Evolutionary conservation across 108 stramenopile genomes (phyloP), one percentile per base, ranked within the genome.

Genomic region (Cyclotella choctawhatcheeana): DNA sequence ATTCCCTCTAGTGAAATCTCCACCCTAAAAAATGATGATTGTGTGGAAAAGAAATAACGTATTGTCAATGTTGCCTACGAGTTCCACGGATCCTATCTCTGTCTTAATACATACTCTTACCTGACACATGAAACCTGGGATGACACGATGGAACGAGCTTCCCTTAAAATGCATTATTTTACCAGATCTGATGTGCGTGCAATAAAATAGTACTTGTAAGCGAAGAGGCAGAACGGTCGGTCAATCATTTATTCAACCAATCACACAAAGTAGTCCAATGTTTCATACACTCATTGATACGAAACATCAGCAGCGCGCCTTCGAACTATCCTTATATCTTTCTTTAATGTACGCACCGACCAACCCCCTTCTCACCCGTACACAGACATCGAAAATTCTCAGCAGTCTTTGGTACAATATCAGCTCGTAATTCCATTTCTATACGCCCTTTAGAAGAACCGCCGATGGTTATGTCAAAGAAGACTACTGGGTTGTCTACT

Each of bases 401-500:
- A 45, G 92, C 95, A 5, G 95, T 96, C 52, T 67, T 73, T 13
- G 95, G 95, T 14, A 93, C 95, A 16, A 96, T 90, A 82, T 96
- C 92, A n/a, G 88, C 79, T 44, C 88, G 72, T 30, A 96, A 69
- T 58, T 89, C 89, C 85, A 96, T 96, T 70, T 88, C 89, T 52
- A 96, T 92, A 8, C 94, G 79, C 14, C 94, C 94, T 44, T 86
- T 87, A 29, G 85, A 73, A 13, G 71, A 72, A 0, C 91, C 89
- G 4, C 91, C 89, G 21, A 98, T 98, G 33, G 82, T 83, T n/a
- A 98, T 92, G 75, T 98, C 98, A 65, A 98, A 97, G 84, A 97
- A 98, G 6, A 97, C 97, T 1, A 96, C 92, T 7, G 95, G 96
- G 62, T 96, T 97, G 43, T 68, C 74, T 12, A 14, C 29, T 31